Percentiles rank a stretch among this genome's conserved stretches.
phyloP scores from a whole-genome alignment of 192 early-diverging fungal species.

The Backusella psychrophila region DNA sequence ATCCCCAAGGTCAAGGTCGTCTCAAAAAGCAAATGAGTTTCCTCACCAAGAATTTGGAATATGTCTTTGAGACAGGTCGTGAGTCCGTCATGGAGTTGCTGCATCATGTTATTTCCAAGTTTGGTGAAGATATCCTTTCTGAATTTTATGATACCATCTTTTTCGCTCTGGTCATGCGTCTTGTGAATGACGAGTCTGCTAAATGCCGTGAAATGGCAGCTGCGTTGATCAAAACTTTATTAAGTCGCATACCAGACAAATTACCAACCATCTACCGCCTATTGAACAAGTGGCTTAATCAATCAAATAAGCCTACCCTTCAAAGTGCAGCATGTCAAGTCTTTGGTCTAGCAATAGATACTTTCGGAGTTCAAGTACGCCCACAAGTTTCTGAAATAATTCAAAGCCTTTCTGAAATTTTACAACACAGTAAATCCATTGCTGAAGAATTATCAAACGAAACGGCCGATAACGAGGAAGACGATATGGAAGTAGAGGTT shows the following conservation, averaged over 20 bases:
- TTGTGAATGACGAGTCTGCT: conserved; percentile 90
- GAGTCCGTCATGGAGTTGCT: conserved; percentile 89
- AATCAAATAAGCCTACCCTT: conserved; percentile 58
- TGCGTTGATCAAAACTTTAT: conserved; percentile 63
- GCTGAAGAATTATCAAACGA: conserved; percentile 21
- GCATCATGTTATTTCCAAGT: conserved; percentile 73
- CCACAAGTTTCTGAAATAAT: conserved; percentile 52
- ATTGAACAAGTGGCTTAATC: conserved; percentile 76
- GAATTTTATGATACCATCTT: conserved; percentile 83
- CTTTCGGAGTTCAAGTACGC: conserved; percentile 62
- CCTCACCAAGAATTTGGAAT: conserved; percentile 86
- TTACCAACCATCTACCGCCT: conserved; percentile 65
- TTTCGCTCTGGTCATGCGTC: conserved; percentile 75
- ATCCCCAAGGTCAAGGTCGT: conserved; percentile 84
- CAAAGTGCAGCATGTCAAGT: conserved; percentile 82
- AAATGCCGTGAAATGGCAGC: conserved; percentile 91
- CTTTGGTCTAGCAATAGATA: conserved; percentile 80
- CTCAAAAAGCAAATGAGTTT: conserved; percentile 85
- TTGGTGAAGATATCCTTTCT: conserved; percentile 72
- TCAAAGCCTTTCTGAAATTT: conserved; percentile 45
- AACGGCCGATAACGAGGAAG: conserved; percentile 49
- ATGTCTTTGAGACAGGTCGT: conserved; percentile 91
- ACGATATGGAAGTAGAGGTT: conserved; percentile 56
- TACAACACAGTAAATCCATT: conserved; percentile 35
- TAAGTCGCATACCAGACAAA: conserved; percentile 60